Evolutionary conservation across 2,329 filamentous ascomycete species (phyloP).

Genomic region (Sarocladium brachiariae): DNA sequence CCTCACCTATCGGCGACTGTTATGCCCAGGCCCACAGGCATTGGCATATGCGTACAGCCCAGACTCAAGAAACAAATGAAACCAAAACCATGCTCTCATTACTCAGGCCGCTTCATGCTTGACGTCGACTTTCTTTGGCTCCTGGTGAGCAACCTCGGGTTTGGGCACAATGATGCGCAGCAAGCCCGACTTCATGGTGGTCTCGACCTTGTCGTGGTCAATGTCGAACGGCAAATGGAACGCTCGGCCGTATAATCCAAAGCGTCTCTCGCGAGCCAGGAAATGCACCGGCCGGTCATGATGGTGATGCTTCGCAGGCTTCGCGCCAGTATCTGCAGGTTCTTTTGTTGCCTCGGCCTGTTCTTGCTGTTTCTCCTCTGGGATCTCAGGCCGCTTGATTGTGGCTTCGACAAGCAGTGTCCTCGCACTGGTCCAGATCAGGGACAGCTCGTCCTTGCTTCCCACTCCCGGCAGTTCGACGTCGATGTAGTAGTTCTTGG

Average conservation of each 20-base stretch:
- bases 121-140: neutral
- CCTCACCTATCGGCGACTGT: too few relatives aligned
- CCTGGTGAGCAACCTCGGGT: neutral
- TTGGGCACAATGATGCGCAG: neutral
- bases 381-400: neutral
- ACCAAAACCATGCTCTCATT: too few relatives aligned
- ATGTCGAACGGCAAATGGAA: neutral
- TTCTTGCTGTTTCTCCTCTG: neutral
- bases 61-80: too few relatives aligned
- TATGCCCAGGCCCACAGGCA: too few relatives aligned
- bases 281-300: neutral
- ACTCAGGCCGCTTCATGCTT: neutral
- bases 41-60: too few relatives aligned
- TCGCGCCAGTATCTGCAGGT: neutral
- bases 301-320: neutral
- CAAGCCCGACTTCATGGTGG: neutral
- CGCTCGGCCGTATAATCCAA: neutral
- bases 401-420: neutral
- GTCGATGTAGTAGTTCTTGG: constrained; percentile 2
- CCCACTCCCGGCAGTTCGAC: neutral
- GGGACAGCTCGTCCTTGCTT: neutral
- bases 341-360: neutral
- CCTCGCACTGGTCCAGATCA: neutral
- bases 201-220: neutral
- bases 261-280: neutral